phyloP scores from a whole-genome alignment of 2,329 filamentous ascomycete species.

The Bisporella sp. region DNA sequence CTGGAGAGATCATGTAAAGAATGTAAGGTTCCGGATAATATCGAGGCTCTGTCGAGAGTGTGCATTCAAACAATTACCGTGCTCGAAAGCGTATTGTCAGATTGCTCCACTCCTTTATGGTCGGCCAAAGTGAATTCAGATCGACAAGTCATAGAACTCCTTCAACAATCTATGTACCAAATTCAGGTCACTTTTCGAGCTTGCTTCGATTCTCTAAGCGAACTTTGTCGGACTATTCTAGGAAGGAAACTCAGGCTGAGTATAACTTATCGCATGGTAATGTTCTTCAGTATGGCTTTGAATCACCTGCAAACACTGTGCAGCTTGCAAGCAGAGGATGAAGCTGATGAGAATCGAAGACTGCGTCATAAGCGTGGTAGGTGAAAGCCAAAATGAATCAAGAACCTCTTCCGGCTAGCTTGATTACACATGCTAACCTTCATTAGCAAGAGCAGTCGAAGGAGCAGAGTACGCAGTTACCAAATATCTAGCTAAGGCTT shows the following conservation, averaged over 20 bases:
- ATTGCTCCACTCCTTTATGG: conserved; percentile 13
- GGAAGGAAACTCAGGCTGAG: conserved; percentile 12
- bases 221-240: conserved; percentile 16
- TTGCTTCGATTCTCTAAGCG: conserved; percentile 17
- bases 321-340: conserved; percentile 10
- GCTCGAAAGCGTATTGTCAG: conserved; percentile 10
- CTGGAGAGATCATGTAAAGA: conserved; percentile 7
- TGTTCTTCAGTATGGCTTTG: conserved; percentile 12
- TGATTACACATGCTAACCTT: no score
- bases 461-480: conserved; percentile 16
- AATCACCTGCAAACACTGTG: conserved; percentile 10
- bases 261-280: conserved; percentile 15
- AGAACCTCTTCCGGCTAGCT: no score
- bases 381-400: not conserved
- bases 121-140: conserved; percentile 6
- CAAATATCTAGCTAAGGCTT: conserved; percentile 11
- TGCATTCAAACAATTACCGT: conserved; percentile 9
- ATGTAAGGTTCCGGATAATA: conserved; percentile 10
- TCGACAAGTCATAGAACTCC: conserved; percentile 4
- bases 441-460: no score
- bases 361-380: conserved; percentile 4
- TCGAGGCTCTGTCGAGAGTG: conserved; percentile 9
- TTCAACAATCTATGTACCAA: conserved; percentile 17
- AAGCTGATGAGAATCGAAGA: not conserved
- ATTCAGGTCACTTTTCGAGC: conserved; percentile 10